These are phyloP conservation scores for Xylaria cubensis DNA, from an alignment of 495 filamentous ascomycete species.

Conservation along the genomic window DNA sequence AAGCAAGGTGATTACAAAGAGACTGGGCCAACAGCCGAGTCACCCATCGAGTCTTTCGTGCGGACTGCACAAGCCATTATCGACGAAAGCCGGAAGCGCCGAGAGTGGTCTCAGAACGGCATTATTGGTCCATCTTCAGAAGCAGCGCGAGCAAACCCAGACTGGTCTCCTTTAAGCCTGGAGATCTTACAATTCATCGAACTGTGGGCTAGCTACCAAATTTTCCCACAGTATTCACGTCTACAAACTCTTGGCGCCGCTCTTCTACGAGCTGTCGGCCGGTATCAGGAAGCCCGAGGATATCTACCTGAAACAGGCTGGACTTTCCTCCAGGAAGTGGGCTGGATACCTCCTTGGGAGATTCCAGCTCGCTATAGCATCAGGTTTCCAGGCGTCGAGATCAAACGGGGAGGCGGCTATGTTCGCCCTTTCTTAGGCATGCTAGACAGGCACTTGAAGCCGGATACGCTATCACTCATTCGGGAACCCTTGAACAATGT, in stretches of 20 bases:
- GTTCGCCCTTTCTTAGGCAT: slow-evolving; percentile 42
- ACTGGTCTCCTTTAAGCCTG: slow-evolving; percentile 57
- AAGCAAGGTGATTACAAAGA: slow-evolving; percentile 7
- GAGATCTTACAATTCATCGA: slow-evolving; percentile 74
- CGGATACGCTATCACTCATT: slow-evolving; percentile 59
- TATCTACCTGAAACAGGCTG: slow-evolving; percentile 64
- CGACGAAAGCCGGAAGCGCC: slow-evolving; percentile 66
- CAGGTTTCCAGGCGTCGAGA: slow-evolving; percentile 56
- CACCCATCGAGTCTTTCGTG: slow-evolving; percentile 58
- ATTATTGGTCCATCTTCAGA: slow-evolving; percentile 54
- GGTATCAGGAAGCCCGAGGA: slow-evolving; percentile 66
- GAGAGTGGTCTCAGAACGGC: slow-evolving; percentile 64
- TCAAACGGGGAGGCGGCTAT: slow-evolving; percentile 52
- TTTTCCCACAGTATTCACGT: slow-evolving; percentile 53
- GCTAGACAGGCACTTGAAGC: slow-evolving; percentile 34
- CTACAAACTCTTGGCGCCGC: slow-evolving; percentile 69
- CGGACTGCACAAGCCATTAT: slow-evolving; percentile 70
- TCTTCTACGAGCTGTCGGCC: slow-evolving; percentile 72
- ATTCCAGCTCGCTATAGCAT: slow-evolving; percentile 69
- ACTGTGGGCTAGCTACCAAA: slow-evolving; percentile 65
- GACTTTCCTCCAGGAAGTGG: slow-evolving; percentile 85
- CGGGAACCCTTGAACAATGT: slow-evolving; percentile 74
- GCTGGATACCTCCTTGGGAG: slow-evolving; percentile 82
- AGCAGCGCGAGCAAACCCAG: slow-evolving; percentile 30
- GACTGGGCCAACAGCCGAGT: background rate